phyloP scores from a whole-genome alignment of 768 basidiomycete species.

The Nevesoporus exiguus region DNA sequence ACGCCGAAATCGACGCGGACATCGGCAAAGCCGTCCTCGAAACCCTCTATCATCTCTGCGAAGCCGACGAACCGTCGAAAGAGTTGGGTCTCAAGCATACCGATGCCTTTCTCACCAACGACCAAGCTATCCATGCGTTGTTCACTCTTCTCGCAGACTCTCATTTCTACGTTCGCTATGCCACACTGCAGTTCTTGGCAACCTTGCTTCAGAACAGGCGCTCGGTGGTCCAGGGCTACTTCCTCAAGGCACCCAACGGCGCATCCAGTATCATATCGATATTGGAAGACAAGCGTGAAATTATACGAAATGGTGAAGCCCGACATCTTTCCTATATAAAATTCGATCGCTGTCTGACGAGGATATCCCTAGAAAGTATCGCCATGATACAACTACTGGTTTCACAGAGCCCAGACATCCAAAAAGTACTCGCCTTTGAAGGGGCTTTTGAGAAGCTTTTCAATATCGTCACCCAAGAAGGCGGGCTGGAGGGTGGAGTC shows the following conservation, averaged over 20 bases:
- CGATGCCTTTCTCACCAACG: conserved; percentile 69
- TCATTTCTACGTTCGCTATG: conserved; percentile 84
- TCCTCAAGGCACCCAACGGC: conserved; percentile 81
- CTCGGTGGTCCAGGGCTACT: conserved; percentile 82
- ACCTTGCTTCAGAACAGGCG: conserved; percentile 80
- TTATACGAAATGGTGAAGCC: conserved; percentile 78
- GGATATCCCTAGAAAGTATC: conserved; percentile 62
- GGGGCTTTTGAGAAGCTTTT: conserved; percentile 96
- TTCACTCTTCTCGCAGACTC: conserved; percentile 71
- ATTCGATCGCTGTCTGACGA: conserved; percentile 7
- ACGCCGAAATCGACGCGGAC: conserved; percentile 88
- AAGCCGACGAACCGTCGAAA: conserved; percentile 56
- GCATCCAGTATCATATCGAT: conserved; percentile 67
- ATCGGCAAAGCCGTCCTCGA: conserved; percentile 91
- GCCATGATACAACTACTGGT: conserved; percentile 77
- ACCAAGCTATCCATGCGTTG: conserved; percentile 69
- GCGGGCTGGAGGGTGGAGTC: conserved; percentile 88
- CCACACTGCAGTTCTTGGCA: conserved; percentile 77
- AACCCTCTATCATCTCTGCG: conserved; percentile 82
- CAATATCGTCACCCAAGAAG: conserved; percentile 80
- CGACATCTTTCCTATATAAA: not conserved
- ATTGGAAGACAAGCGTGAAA: conserved; percentile 83
- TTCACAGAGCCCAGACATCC: conserved; percentile 87
- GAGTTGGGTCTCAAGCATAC: conserved; percentile 83
- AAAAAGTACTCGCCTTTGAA: conserved; percentile 95